Evolutionary conservation across 306 rosid genomes (phyloP).

Genomic region (Quercus glauca): DNA sequence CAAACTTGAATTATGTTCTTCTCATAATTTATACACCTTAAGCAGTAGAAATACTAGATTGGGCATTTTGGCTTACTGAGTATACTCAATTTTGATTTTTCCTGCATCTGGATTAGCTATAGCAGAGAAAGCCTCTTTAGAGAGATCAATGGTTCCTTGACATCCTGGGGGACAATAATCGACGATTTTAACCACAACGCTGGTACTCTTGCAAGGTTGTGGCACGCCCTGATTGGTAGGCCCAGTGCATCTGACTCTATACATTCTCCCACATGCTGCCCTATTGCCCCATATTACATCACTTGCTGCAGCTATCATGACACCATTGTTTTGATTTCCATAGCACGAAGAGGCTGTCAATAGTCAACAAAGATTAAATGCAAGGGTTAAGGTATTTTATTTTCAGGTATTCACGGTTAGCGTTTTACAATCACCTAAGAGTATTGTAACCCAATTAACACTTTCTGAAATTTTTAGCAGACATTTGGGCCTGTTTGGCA

Average conservation of each 20-base stretch:
- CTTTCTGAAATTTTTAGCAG: too few species aligned
- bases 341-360: background rate
- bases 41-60: too few species aligned
- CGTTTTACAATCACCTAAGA: too few species aligned
- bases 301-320: slow-evolving; percentile 1
- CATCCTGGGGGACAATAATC: slow-evolving; percentile 26
- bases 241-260: slow-evolving; percentile 9
- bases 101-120: slow-evolving; percentile 28
- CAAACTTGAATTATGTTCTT: too few species aligned
- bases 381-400: too few species aligned
- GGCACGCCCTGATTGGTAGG: slow-evolving; percentile 9
- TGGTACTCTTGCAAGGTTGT: slow-evolving; percentile 7
- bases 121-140: slow-evolving; percentile 15
- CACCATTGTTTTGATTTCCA: background rate
- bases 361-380: too few species aligned
- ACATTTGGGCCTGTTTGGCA: too few species aligned
- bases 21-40: too few species aligned
- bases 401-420: too few species aligned
- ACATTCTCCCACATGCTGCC: slow-evolving; percentile 12
- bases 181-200: slow-evolving; percentile 18
- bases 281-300: background rate
- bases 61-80: background rate
- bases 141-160: slow-evolving; percentile 19
- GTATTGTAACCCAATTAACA: too few species aligned
- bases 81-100: slow-evolving; percentile 10